Evolutionary conservation across 139 green algal genomes (phyloP), one percentile per base, ranked within the genome.

Genomic region (Closterium sp.): DNA sequence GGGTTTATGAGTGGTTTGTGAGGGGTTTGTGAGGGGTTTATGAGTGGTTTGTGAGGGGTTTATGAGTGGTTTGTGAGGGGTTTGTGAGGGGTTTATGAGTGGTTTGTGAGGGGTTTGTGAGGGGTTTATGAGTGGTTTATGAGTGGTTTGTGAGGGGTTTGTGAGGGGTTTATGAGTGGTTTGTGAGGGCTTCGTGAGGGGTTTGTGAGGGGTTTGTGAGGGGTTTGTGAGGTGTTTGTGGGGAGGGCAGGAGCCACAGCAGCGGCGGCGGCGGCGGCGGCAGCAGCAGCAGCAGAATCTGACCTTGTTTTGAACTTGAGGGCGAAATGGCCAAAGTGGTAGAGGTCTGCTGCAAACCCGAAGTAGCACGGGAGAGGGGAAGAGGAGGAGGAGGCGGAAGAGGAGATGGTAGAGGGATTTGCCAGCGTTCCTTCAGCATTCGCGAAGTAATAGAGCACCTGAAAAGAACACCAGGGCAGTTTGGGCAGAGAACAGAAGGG

Each of bases 231-330:
- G n/a, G n/a, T n/a, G 38, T 66, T 66, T 66, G 36, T 66, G 38
- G 19, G 3, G 38, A 66, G 19, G 19, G 38, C 9, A 28, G 43
- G 0, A 25, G 43, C 43, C 9, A 10, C 38, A 69, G 43, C 43
- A 69, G 43, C 43, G 23, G 43, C 43, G 8, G 43, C 43, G 8
- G 43, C 43, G 8, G 43, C 43, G 0, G 43, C 43, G 8, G 43
- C 43, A 25, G 43, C 43, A 25, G 43, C 43, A 69, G 43, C 43
- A 28, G 43, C 85, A 88, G 81, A 9, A 88, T 33, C 33, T 16
- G 35, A 91, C 89, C 89, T 88, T 38, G 89, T 91, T 88, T 88
- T 88, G 69, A 91, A 89, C 38, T 91, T 91, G 84, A 91, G 89
- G 4, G 89, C 89, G 32, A 91, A 91, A 16, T 91, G 89, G 4